Conservation (phyloP, 495 filamentous ascomycete species). For the Lasiosphaeria hispida region DNA sequence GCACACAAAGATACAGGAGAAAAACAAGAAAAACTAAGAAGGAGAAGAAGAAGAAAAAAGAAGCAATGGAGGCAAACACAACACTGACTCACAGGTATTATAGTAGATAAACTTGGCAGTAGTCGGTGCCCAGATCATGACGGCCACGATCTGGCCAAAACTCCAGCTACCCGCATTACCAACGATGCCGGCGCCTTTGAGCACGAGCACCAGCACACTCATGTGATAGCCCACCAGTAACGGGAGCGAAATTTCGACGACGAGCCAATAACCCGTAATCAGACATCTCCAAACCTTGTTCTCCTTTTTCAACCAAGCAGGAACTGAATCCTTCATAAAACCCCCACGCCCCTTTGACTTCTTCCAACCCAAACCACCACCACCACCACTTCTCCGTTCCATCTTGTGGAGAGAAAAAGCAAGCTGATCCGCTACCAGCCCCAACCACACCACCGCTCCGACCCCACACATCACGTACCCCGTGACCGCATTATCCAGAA, state of each 20-base stretch:
- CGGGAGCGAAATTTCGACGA: not conserved
- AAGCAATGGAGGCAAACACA: too few species aligned
- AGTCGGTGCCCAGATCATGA: conserved; percentile 24
- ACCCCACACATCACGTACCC: not conserved
- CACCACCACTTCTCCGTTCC: not conserved
- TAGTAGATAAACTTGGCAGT: conserved; percentile 23
- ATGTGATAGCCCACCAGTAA: not conserved
- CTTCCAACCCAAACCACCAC: not conserved
- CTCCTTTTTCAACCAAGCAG: not conserved
- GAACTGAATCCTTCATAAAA: not conserved
- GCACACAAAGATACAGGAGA: not conserved
- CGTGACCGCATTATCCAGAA: not conserved
- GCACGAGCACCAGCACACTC: conserved; percentile 1
- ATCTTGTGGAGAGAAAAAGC: not conserved
- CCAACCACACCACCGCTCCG: not conserved
- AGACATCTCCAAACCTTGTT: not conserved
- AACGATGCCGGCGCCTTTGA: not conserved
- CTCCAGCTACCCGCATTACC: conserved; percentile 13
- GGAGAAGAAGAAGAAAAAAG: not conserved
- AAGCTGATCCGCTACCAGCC: not conserved
- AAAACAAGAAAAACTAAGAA: not conserved
- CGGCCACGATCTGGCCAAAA: conserved; percentile 30
- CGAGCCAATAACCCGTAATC: not conserved
- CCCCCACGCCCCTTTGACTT: not conserved
- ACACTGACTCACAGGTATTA: conserved; percentile 14